A percentile compares a stretch with the other conserved stretches of the same genome.
Evolutionary conservation across 2,329 filamentous ascomycete genomes (phyloP).

Genomic region (Ophiobolus disseminans): DNA sequence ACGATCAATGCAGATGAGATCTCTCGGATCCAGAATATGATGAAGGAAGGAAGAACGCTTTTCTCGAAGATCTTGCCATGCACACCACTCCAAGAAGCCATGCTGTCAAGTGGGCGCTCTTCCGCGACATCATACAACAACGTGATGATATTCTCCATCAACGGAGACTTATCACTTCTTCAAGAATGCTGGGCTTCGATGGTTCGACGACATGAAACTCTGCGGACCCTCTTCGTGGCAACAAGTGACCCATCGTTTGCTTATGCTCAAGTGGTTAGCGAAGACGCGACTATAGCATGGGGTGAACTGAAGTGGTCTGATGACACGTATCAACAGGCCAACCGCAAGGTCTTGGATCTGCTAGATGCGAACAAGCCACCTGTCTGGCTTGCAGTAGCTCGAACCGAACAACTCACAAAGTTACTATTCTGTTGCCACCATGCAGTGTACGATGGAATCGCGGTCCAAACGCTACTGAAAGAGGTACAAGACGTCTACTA

Average conservation of each 20-base stretch:
- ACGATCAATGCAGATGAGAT: constrained; percentile 21
- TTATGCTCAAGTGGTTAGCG: constrained; percentile 75
- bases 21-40: constrained; percentile 19
- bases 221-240: constrained; percentile 76
- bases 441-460: constrained; percentile 84
- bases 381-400: constrained; percentile 41
- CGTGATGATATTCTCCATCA: constrained; percentile 69
- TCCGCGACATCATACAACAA: constrained; percentile 72
- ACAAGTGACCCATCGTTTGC: constrained; percentile 68
- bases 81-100: constrained; percentile 85
- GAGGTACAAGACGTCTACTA: constrained; percentile 71
- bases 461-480: constrained; percentile 71
- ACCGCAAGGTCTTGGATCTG: constrained; percentile 49
- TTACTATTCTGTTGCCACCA: constrained; percentile 72
- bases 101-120: constrained; percentile 69
- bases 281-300: constrained; percentile 45
- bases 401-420: constrained; percentile 26
- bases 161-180: constrained; percentile 59
- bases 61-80: constrained; percentile 74
- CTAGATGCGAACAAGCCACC: constrained; percentile 42
- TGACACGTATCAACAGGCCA: constrained; percentile 15
- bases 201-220: constrained; percentile 72
- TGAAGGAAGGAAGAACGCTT: constrained; percentile 22
- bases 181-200: constrained; percentile 68
- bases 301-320: not conserved